A percentile compares a stretch with the other conserved stretches of the same genome.
Evolutionary conservation across 208 protist species (phyloP).

Genomic region (Naegleria lovaniensis): DNA sequence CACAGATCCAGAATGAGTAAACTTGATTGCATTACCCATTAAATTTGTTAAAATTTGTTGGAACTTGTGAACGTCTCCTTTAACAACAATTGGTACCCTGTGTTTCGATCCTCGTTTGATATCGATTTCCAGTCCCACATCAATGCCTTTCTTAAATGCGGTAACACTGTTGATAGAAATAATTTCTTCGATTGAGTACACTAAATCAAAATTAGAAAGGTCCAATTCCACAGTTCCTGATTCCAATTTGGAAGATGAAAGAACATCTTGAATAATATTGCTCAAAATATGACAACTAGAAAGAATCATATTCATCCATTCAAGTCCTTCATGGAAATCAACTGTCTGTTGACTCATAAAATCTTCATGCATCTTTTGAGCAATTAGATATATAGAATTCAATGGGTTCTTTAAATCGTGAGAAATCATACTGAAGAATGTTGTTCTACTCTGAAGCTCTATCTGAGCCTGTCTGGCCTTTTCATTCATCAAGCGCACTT

Average conservation of each 20-base stretch:
- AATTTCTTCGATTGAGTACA: neutral
- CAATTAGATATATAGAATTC: constrained; percentile 22
- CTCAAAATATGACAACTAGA: constrained; percentile 20
- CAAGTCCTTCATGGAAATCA: neutral
- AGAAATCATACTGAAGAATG: constrained; percentile 15
- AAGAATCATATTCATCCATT: constrained; percentile 17
- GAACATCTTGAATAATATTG: constrained; percentile 5
- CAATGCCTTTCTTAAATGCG: constrained; percentile 7
- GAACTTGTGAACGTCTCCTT: neutral
- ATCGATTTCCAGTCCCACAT: neutral
- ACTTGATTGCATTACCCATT: constrained; percentile 19
- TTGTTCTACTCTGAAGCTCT: constrained; percentile 12
- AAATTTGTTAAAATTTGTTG: constrained; percentile 15
- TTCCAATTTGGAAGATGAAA: constrained; percentile 21
- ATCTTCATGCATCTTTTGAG: constrained; percentile 10
- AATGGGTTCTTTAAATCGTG: constrained; percentile 22
- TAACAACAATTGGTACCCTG: neutral
- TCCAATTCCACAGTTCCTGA: neutral
- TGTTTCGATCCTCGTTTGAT: neutral
- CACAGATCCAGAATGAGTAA: neutral
- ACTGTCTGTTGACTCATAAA: neutral
- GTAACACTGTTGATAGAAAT: neutral
- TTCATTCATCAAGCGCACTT: neutral
- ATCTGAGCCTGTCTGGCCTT: neutral
- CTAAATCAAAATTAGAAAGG: neutral